Base-by-base conservation (phyloP, 2,329 filamentous ascomycete genomes). In the Penicillium brevicompactum region DNA sequence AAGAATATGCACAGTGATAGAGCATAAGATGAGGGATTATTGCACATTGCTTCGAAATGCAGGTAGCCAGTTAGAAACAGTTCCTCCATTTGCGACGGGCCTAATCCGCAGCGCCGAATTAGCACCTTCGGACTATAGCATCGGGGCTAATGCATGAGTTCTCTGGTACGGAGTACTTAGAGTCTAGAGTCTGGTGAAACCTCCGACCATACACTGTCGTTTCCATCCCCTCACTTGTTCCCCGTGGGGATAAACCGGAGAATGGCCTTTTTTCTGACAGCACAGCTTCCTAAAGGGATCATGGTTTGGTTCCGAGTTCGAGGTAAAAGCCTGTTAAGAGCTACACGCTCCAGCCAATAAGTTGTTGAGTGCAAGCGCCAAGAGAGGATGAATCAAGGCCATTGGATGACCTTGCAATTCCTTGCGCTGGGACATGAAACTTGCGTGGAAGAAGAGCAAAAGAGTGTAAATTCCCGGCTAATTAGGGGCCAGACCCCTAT, bases 401-500 rank as follows among this genome's bases (percentile, higher is more conserved):
- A 41, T 41, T 41, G 38, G 38, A 41, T 41, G 38, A n/a, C 38
- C 38, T 21, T 41, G 38, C 1, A 41, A n/a, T 18, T 41, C 38
- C n/a, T 18, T 8, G 38, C n/a, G n/a, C n/a, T 41, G 38, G 38
- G 18, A 41, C 18, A 18, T 16, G 16, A 8, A 22, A 34, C 13
- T 37, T 44, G 53, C 44, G 48, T 2, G 31, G 16, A 38, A 51
- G 41, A 37, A 18, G 41, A 46, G 14, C 5, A 16, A 27, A 52
- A 32, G 24, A 27, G 24, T 27, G 24, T 27, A 27, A 27, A 27
- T 6, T 13, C 46, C 22, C 24, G 57, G 54, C 57, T 59, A 57
- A 59, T 59, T 59, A 49, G 45, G 54, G 57, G 57, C 44, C 57
- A 57, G 54, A 51, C 54, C 51, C 42, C 44, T 21, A n/a, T 40